These are phyloP conservation scores for Ceratobasidium sp. DNA, from an alignment of 1,284 basidiomycete species.

Conservation along the genomic window DNA sequence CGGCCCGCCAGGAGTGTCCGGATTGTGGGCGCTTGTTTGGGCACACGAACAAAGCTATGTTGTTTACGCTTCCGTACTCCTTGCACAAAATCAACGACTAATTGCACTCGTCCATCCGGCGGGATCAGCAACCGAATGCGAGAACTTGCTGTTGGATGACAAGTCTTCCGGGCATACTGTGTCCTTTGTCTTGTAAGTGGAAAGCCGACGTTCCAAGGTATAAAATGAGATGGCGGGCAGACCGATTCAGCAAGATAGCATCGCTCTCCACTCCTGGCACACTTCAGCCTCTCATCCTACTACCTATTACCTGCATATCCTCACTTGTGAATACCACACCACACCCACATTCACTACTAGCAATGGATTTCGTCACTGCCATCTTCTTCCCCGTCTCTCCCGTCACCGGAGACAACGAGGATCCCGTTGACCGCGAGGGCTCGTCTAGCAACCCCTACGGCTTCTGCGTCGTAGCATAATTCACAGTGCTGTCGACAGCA, in stretches of 20 bases:
- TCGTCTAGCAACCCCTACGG: not conserved
- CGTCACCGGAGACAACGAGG: slow-evolving; percentile 10
- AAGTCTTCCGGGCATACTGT: not conserved
- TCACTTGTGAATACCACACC: not conserved
- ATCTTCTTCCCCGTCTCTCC: slow-evolving; percentile 14
- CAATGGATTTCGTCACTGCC: slow-evolving; percentile 27
- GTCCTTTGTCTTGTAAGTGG: slow-evolving; percentile 7
- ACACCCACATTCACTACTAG: not conserved
- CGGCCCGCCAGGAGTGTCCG: not conserved
- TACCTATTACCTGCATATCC: not conserved
- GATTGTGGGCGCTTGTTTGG: slow-evolving; percentile 17
- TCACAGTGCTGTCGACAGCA: not conserved
- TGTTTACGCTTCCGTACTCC: not conserved
- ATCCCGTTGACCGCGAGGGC: slow-evolving; percentile 3
- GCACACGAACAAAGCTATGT: slow-evolving; percentile 11
- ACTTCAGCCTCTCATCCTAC: slow-evolving; percentile 27
- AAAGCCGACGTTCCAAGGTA: not conserved
- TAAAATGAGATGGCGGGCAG: not conserved
- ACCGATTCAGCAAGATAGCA: slow-evolving; percentile 21
- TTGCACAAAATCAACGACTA: too few relatives aligned
- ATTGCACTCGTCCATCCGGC: too few relatives aligned
- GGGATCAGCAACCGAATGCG: not conserved
- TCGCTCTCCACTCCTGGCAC: slow-evolving; percentile 10
- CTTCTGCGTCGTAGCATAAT: slow-evolving; percentile 26
- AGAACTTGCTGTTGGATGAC: not conserved